phyloP scores from a whole-genome alignment of 2,329 filamentous ascomycete species.

The Anisogramma anomala region DNA sequence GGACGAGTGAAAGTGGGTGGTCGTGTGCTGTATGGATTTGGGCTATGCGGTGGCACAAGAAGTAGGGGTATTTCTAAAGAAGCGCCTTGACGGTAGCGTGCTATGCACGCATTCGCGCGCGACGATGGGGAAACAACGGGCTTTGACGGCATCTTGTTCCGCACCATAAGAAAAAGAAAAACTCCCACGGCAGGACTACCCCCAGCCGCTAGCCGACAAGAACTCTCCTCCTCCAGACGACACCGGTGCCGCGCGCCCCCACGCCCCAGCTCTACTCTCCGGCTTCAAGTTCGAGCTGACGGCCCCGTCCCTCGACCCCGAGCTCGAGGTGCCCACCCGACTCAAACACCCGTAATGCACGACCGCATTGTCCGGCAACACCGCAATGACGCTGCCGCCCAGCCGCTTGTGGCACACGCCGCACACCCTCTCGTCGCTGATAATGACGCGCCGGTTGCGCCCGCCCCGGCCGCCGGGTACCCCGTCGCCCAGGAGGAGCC shows the following conservation, averaged over 20 bases:
- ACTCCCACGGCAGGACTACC: too few relatives aligned
- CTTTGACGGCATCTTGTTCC: too few relatives aligned
- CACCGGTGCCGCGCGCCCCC: neutral
- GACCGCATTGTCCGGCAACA: constrained; percentile 71
- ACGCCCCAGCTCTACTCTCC: constrained; percentile 2
- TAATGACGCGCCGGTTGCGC: constrained; percentile 56
- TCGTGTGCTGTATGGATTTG: too few relatives aligned
- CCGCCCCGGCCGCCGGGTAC: constrained; percentile 39
- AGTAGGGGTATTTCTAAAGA: too few relatives aligned
- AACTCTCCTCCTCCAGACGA: neutral
- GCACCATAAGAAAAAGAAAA: too few relatives aligned
- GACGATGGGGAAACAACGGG: too few relatives aligned
- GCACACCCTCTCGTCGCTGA: constrained; percentile 81
- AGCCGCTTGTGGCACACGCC: constrained; percentile 88
- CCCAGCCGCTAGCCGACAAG: neutral
- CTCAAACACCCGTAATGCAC: constrained; percentile 72
- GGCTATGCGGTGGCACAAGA: too few relatives aligned
- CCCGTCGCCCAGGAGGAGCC: constrained; percentile 61
- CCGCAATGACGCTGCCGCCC: constrained; percentile 80
- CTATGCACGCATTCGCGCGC: too few relatives aligned
- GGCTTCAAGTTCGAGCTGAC: neutral
- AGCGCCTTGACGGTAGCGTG: too few relatives aligned
- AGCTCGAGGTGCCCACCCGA: constrained; percentile 20
- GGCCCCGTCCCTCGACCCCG: neutral
- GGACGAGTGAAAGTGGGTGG: too few relatives aligned